Percentiles rank a stretch among this genome's conserved stretches.
Conservation (phyloP, 2,329 filamentous ascomycete genomes). For the Diaporthe ampelina region DNA sequence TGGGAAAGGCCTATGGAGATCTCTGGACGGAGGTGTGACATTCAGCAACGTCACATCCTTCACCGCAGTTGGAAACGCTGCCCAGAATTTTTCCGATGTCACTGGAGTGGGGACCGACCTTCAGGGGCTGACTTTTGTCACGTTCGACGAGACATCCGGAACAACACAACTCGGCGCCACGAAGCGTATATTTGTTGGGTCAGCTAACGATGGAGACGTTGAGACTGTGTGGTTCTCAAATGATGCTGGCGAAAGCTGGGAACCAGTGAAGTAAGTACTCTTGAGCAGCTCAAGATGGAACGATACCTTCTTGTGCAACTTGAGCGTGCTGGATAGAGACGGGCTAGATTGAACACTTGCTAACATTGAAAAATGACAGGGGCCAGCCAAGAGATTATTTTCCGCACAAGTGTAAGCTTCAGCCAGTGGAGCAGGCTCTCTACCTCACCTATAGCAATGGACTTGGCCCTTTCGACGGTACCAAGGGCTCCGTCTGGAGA, state of each 20-base stretch:
- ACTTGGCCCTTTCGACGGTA: conserved; percentile 70
- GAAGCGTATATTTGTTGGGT: conserved; percentile 68
- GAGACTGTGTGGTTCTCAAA: conserved; percentile 67
- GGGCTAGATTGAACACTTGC: not conserved
- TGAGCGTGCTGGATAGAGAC: not conserved
- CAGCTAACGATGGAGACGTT: conserved; percentile 62
- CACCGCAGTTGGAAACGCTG: conserved; percentile 64
- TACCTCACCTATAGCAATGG: conserved; percentile 69
- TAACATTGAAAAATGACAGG: not conserved
- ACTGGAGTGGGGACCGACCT: conserved; percentile 60
- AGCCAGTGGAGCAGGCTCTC: conserved; percentile 63
- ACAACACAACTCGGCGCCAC: conserved; percentile 59
- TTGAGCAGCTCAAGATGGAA: not conserved
- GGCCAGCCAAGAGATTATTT: conserved; percentile 61
- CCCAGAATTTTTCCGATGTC: conserved; percentile 58
- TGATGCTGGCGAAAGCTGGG: conserved; percentile 67
- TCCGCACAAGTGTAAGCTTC: conserved; percentile 67
- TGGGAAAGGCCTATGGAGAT: conserved; percentile 71
- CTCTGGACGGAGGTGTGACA: conserved; percentile 65
- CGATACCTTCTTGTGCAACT: not conserved
- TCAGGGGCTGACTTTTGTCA: conserved; percentile 66
- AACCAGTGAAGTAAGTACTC: conserved; percentile 50
- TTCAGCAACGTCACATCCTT: conserved; percentile 67
- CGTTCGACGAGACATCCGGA: conserved; percentile 66
- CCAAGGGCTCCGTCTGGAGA: conserved; percentile 64